Base-by-base conservation (phyloP, 306 rosid species). In the Malus sylvestris region DNA sequence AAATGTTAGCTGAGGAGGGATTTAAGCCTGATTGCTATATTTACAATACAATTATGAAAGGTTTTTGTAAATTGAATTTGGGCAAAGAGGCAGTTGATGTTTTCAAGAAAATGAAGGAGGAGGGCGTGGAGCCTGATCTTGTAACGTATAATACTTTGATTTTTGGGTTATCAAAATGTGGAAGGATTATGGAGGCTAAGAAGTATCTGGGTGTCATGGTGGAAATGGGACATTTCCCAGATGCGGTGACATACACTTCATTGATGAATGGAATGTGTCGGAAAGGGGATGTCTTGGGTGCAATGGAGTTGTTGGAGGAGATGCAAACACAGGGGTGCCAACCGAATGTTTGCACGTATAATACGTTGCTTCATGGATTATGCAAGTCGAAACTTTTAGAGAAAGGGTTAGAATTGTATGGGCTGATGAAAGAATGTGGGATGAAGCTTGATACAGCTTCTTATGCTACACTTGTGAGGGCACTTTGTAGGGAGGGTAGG, bases 211-310 rank as follows among this genome's bases (percentile, higher is more conserved):
- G 82, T 12, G 76, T 83, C 46, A 92, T 95, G 99, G 73, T 81
- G 0, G 96, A 89, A 35, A 87, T 79, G 83, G 97, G 97, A 32
- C 90, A 81, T 86, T 78, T 82, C 14, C 97, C 99, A 0, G 91
- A 95, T 42, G 87, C 82, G 42, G 89, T 92, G 60, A 95, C 99
- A 0, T 95, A 95, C 79, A 95, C 97, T 3, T 79, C 96, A 1
- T 62, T 92, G 83, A 95, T 95, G 97, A 92, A 92, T 81, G 99
- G 99, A 33, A 75, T 95, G 89, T 92, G 97, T 73, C 64, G 93
- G 79, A 85, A 87, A 79, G 91, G 96, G 77, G 83, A 90, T 78
- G 88, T 88, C 0, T 42, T 87, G 86, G 86, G 82, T 5, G 97
- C 97, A 0, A 4, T 90, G 73, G 89, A 79, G 0, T 85, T 90